Conservation (phyloP, 2,329 filamentous ascomycete species). For the Scytalidium lignicola region DNA sequence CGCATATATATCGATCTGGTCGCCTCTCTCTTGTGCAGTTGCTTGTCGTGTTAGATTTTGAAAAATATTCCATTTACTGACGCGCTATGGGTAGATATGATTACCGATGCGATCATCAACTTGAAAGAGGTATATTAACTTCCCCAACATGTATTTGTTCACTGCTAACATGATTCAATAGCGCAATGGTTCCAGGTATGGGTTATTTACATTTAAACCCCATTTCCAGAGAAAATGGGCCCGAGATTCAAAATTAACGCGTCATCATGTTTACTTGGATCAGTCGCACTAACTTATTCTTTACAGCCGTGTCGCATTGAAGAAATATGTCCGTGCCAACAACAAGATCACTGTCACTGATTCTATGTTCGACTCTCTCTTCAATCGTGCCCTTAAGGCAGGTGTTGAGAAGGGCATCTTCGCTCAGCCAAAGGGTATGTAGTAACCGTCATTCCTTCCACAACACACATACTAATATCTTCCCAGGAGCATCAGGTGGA, state of each 20-base stretch:
- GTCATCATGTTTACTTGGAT: constrained; percentile 13
- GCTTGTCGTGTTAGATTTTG: constrained; percentile 24
- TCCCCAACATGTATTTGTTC: background rate
- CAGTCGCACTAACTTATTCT: constrained; percentile 12
- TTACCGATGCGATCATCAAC: constrained; percentile 27
- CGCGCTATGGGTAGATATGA: constrained; percentile 24
- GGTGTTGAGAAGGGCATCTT: constrained; percentile 67
- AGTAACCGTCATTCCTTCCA: background rate
- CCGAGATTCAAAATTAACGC: constrained; percentile 13
- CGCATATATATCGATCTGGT: constrained; percentile 35
- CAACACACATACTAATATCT: constrained; percentile 15
- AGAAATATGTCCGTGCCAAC: constrained; percentile 71
- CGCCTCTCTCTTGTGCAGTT: constrained; percentile 50
- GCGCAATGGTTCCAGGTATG: constrained; percentile 30
- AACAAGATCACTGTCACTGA: constrained; percentile 57
- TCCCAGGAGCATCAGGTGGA: constrained; percentile 59
- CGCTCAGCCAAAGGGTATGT: constrained; percentile 66
- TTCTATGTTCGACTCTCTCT: constrained; percentile 57
- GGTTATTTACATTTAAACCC: background rate
- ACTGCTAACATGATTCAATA: constrained; percentile 13
- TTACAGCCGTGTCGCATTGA: constrained; percentile 58
- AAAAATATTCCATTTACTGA: constrained; percentile 12
- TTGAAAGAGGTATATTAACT: constrained; percentile 25
- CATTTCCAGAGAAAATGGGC: background rate
- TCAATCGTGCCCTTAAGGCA: constrained; percentile 64